Percentiles rank a stretch among this genome's conserved stretches.
Evolutionary conservation across 2,329 filamentous ascomycete genomes (phyloP).

Genomic region (Fusarium newnesense): DNA sequence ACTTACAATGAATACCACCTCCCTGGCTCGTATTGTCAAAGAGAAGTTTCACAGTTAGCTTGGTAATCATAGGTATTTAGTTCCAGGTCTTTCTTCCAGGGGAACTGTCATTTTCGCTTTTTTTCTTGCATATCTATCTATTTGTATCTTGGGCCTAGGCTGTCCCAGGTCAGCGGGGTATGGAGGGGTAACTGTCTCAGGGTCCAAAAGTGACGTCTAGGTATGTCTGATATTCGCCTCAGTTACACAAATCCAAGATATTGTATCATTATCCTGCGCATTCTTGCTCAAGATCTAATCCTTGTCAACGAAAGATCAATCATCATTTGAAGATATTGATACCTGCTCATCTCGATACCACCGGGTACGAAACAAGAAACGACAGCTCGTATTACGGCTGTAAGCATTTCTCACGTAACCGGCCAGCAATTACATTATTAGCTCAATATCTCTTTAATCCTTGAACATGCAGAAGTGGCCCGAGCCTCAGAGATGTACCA

Average conservation of each 20-base stretch:
- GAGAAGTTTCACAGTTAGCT: too few species aligned
- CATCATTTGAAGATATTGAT: neutral
- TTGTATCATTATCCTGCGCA: conserved; percentile 32
- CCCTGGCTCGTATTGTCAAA: too few species aligned
- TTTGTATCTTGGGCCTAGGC: neutral
- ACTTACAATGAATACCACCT: too few species aligned
- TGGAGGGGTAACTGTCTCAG: conserved; percentile 30
- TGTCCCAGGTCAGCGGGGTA: conserved; percentile 20
- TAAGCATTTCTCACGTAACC: neutral
- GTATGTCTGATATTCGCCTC: conserved; percentile 3
- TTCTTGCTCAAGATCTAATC: conserved; percentile 33
- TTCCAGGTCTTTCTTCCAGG: neutral
- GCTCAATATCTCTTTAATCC: neutral
- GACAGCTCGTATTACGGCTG: neutral
- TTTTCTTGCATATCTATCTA: neutral
- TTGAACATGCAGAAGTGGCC: neutral
- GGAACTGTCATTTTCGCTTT: neutral
- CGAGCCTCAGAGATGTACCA: neutral
- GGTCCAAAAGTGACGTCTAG: conserved; percentile 24
- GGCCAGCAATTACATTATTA: neutral
- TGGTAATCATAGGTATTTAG: too few species aligned
- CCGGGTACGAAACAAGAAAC: neutral
- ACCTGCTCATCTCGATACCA: neutral
- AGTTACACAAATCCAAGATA: conserved; percentile 23
- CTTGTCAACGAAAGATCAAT: neutral